Base-by-base conservation (phyloP, 306 rosid genomes). In the Echinosophora koreensis region DNA sequence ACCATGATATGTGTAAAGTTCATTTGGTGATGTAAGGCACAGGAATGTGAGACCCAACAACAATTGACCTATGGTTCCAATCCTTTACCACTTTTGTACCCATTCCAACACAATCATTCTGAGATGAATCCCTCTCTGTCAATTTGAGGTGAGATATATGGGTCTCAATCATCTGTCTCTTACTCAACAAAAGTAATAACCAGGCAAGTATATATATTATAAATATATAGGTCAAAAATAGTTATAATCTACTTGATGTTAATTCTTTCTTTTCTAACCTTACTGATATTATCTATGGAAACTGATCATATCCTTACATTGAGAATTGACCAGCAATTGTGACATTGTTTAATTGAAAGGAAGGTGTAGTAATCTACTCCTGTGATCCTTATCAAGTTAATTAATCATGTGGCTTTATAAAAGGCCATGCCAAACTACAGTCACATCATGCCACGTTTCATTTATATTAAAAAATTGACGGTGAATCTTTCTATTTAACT, bases 81-180 rank as follows among this genome's bases (percentile, higher is more conserved):
- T 61, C 76, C 82, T 69, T 58, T 72, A 83, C 63, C 63, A 66
- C 81, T 90, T 87, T 86, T 81, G 86, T 83, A 77, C 83, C 85
- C 87, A 88, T 86, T 71, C 87, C 90, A 87, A 83, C 90, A 87
- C 89, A 86, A 87, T 89, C 93, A 87, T 87, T 89, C 71, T 88
- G 86, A 77, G 27, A 73, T 87, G 85, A 83, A 88, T 79, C 77
- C 77, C 71, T 64, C 58, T 46, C 83, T 69, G 69, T 73, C 71
- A 71, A 58, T 77, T 79, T 44, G 79, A 85, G 67, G 68, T 62
- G 49, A 85, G 72, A 28, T 60, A 28, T 60, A 59, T 61, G 73
- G 59, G 85, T 84, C 88, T 87, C 87, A 81, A 83, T 90, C 96
- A 86, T 64, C 79, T 52, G 27, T 71, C 69, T 44, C 38, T 61